Conservation (phyloP, 2,329 filamentous ascomycete species). For the Ophiostoma triangulosporum region DNA sequence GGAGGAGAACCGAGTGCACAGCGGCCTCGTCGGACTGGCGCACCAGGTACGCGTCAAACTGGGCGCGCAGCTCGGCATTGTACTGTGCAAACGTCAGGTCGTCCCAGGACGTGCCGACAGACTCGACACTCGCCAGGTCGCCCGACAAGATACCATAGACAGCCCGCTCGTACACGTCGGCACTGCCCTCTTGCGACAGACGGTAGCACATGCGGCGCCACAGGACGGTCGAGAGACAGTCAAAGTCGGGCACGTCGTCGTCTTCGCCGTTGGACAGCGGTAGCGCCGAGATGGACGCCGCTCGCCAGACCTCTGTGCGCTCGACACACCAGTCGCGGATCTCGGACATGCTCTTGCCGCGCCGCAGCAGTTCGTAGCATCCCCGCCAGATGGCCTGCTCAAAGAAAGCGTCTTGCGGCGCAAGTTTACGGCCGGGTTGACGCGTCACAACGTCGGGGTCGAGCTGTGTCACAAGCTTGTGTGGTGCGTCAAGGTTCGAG, state of each 20-base stretch:
- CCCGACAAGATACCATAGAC: constrained; percentile 86
- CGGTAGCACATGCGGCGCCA: constrained; percentile 71
- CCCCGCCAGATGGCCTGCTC: constrained; percentile 85
- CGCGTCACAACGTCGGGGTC: constrained; percentile 83
- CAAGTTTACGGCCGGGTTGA: constrained; percentile 57
- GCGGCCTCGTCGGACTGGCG: constrained; percentile 12
- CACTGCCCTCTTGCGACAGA: constrained; percentile 53
- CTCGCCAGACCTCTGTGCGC: constrained; percentile 79
- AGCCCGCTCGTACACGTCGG: constrained; percentile 69
- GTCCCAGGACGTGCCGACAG: constrained; percentile 37
- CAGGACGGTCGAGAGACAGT: constrained; percentile 39
- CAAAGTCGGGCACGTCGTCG: constrained; percentile 26
- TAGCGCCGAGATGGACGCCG: constrained; percentile 64
- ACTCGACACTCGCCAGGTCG: constrained; percentile 60
- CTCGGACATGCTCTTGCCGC: constrained; percentile 59
- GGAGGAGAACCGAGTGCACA: constrained; percentile 10
- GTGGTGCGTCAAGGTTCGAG: constrained; percentile 44
- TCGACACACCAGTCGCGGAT: constrained; percentile 80
- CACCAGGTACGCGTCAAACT: constrained; percentile 16
- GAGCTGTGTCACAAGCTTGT: constrained; percentile 66
- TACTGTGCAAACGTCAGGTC: constrained; percentile 21
- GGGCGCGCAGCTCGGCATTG: constrained; percentile 16
- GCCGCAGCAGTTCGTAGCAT: constrained; percentile 84
- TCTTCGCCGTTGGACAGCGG: constrained; percentile 38
- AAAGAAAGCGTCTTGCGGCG: constrained; percentile 74